Base-by-base conservation (phyloP, 306 rosid species). In the Geum urbanum region DNA sequence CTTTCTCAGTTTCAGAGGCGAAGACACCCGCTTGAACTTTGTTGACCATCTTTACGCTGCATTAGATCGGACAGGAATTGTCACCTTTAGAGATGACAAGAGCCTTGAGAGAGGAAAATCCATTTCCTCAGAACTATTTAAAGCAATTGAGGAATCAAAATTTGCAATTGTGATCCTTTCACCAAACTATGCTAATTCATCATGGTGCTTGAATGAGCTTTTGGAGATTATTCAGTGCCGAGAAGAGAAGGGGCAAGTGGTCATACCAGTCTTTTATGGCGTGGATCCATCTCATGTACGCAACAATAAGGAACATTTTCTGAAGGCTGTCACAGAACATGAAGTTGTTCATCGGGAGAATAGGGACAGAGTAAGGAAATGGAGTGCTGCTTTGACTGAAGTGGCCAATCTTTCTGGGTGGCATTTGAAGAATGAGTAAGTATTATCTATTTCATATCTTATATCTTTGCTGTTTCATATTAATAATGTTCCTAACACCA, bases 331-430 rank as follows among this genome's bases (percentile, higher is more conserved):
- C n/a, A n/a, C n/a, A n/a, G n/a, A n/a, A 43, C 69, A 64, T 18
- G 69, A 64, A 45, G 18, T 20, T 16, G 56, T 51, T 51, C 7
- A 51, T 16, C 9, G 11, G 19, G 9, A 15, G 66, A 60, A 5
- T 3, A 39, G 5, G 47, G 27, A 15, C 3, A 9, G 20, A 19
- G 37, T 48, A 14, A 14, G 6, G 1, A 0, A 13, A 14, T 63
- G 68, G 68, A 19, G 18, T 9, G 14, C 20, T 40, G 52, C 68
- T 1, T 11, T 63, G 27, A 43, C 37, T 16, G n/a, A 6, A 0
- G 68, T 19, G 37, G 52, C 68, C 18, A 63, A 43, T 63, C n/a
- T 63, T 11, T 63, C 68, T 16, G 68, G 68, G 9, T 63, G 52
- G 68, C n/a, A 15, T 41, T 63, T 9, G 10, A 2, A n/a, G n/a